These are phyloP conservation scores for Vitis rotundifolia DNA, from an alignment of 164 flowering plant species.

Conservation along the genomic window DNA sequence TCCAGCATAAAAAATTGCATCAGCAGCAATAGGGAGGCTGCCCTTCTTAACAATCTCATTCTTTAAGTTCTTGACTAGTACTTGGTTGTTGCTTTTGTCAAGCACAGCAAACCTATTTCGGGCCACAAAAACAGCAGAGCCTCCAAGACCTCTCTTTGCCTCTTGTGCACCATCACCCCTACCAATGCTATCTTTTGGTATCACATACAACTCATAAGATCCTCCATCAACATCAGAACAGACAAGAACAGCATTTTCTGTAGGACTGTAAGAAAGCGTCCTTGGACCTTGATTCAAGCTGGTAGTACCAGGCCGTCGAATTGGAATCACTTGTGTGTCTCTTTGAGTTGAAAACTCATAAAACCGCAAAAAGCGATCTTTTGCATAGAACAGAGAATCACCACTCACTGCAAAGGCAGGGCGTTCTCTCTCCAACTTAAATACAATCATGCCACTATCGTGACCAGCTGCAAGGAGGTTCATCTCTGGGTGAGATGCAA, in stretches of 20 bases:
- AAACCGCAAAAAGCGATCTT: constrained; percentile 76
- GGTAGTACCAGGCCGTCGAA: constrained; percentile 53
- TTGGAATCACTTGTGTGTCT: constrained; percentile 55
- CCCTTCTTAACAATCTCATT: constrained; percentile 37
- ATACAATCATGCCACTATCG: constrained; percentile 63
- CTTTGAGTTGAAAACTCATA: constrained; percentile 39
- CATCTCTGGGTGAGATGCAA: constrained; percentile 85
- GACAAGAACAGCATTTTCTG: constrained; percentile 36
- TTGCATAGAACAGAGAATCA: constrained; percentile 49
- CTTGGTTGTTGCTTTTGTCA: constrained; percentile 56
- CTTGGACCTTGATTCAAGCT: constrained; percentile 77
- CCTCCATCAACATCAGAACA: constrained; percentile 94
- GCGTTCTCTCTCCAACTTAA: constrained; percentile 27
- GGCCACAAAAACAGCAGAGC: constrained; percentile 56
- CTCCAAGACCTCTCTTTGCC: constrained; percentile 81
- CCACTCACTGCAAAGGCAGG: constrained; percentile 27
- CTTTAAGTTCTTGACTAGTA: constrained; percentile 63
- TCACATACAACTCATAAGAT: constrained; percentile 75
- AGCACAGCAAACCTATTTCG: constrained; percentile 26
- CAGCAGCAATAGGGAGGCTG: constrained; percentile 49
- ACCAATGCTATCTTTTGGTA: constrained; percentile 72
- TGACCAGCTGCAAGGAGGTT: constrained; percentile 93
- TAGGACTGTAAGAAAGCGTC: constrained; percentile 73
- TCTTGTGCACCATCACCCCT: constrained; percentile 70
- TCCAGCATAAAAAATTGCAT: constrained; percentile 22